Base-by-base conservation (phyloP, 192 early-diverging fungal genomes). In the Coemansia sp. region DNA sequence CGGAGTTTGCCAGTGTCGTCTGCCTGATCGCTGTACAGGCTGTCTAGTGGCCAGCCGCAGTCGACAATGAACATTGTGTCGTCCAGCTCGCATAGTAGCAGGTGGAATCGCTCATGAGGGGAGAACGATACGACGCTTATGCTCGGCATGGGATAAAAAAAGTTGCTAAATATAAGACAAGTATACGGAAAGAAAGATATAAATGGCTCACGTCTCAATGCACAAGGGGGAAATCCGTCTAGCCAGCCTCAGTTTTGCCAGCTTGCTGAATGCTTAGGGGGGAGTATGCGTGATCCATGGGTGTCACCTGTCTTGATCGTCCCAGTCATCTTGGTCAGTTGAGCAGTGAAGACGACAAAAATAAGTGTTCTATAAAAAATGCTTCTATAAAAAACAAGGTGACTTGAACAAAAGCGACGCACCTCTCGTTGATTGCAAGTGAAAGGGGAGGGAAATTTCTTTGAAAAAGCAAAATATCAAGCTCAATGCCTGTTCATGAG, bases 61-160 rank as follows among this genome's bases (percentile, higher is more conserved):
- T 84, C 77, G 29, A 84, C 82, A 10, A 84, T 67, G 70, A 84
- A 84, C 71, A 74, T 79, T 42, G 77, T 76, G 68, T 80, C 82
- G 44, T 78, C 77, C 48, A 84, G 66, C 77, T 84, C 82, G 62
- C 82, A 84, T 3, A 84, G 65, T 0, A 84, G 55, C 60, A 84
- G 32, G 46, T 84, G 82, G 65, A 68, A 64, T 58, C 75, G 66
- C 64, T 84, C 77, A 38, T 72, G 74, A n/a, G 77, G 77, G 41
- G 72, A 80, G 44, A 80, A 80, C 46, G 77, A 60, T 11, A 77
- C 68, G 27, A 77, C 68, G 64, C 80, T 74, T 61, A 83, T 83
- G 56, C 67, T 77, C 17, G 80, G 75, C 80, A 83, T 83, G n/a
- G 29, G 63, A 44, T 24, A 24, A 24, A 24, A n/a, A 17, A 9